phyloP scores from a whole-genome alignment of 345 rosid genomes.

The Hypericum androsaemum region DNA sequence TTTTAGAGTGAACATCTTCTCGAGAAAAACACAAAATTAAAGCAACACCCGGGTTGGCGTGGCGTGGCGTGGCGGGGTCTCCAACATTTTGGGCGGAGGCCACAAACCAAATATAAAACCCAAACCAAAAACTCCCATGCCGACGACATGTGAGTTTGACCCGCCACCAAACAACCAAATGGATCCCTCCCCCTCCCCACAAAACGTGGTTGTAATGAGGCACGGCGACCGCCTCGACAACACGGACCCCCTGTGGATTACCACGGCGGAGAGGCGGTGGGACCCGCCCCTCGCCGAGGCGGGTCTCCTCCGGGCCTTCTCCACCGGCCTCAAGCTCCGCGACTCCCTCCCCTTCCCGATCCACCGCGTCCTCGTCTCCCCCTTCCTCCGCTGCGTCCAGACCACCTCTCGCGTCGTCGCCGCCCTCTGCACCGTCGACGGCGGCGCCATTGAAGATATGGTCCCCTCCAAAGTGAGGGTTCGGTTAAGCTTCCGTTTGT shows the following conservation, averaged over 20 bases:
- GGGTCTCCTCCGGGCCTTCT: conserved; percentile 45
- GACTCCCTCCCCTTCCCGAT: conserved; percentile 46
- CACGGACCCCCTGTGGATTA: conserved; percentile 44
- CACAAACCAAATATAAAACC: too few species aligned
- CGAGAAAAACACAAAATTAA: too few species aligned
- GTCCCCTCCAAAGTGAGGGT: conserved; percentile 66
- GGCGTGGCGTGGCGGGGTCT: too few species aligned
- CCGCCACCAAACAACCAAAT: too few species aligned
- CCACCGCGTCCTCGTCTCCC: conserved; percentile 80
- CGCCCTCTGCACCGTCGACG: conserved; percentile 39
- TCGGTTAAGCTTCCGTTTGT: background rate
- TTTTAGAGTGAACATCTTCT: too few species aligned
- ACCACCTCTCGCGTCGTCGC: conserved; percentile 52
- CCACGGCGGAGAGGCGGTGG: conserved; percentile 61
- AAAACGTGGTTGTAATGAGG: conserved; percentile 74
- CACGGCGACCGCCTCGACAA: conserved; percentile 85
- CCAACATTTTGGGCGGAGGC: too few species aligned
- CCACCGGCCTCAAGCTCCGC: conserved; percentile 37
- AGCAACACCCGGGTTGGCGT: too few species aligned
- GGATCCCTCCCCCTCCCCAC: too few species aligned
- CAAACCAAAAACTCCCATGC: too few species aligned
- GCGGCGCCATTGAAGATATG: conserved; percentile 19
- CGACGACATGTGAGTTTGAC: too few species aligned
- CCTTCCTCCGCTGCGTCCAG: conserved; percentile 73
- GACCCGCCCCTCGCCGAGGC: conserved; percentile 56